Percentiles rank a stretch among this genome's conserved stretches.
Conservation (phyloP, 768 basidiomycete genomes). For the Myochromella boudieri region DNA sequence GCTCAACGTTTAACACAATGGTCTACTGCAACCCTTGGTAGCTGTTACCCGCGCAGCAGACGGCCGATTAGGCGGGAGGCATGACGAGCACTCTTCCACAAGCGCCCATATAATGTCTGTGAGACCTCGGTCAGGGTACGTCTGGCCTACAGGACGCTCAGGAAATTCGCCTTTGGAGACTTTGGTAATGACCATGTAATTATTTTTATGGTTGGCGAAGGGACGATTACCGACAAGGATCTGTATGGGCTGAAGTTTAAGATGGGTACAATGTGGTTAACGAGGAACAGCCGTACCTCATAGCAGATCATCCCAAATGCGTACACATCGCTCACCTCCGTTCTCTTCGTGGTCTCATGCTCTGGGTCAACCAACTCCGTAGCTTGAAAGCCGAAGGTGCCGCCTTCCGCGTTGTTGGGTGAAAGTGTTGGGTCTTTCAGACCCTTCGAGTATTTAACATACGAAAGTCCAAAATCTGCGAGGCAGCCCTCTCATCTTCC, state of each 20-base stretch:
- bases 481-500: constrained; percentile 35
- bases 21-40: background rate
- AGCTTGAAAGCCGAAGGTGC: constrained; percentile 32
- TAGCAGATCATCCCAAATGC: constrained; percentile 10
- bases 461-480: constrained; percentile 48
- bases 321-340: constrained; percentile 7
- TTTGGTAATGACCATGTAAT: constrained; percentile 21
- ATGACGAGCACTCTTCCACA: constrained; percentile 6
- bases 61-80: background rate
- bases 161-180: constrained; percentile 9
- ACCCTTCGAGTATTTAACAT: constrained; percentile 16
- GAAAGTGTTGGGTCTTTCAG: constrained; percentile 15
- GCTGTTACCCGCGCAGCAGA: constrained; percentile 1
- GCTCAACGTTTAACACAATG: too few relatives aligned
- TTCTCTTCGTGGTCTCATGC: constrained; percentile 3
- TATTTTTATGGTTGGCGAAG: constrained; percentile 19
- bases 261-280: background rate
- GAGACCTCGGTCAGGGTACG: background rate
- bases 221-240: constrained; percentile 25
- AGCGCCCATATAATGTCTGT: constrained; percentile 5
- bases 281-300: background rate
- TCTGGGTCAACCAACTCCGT: constrained; percentile 31
- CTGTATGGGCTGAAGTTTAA: constrained; percentile 11
- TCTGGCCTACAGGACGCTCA: background rate
- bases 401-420: constrained; percentile 15